Percentiles rank a stretch among this genome's conserved stretches.
phyloP scores from a whole-genome alignment of 441 rosid species.

The Daphne laureola region DNA sequence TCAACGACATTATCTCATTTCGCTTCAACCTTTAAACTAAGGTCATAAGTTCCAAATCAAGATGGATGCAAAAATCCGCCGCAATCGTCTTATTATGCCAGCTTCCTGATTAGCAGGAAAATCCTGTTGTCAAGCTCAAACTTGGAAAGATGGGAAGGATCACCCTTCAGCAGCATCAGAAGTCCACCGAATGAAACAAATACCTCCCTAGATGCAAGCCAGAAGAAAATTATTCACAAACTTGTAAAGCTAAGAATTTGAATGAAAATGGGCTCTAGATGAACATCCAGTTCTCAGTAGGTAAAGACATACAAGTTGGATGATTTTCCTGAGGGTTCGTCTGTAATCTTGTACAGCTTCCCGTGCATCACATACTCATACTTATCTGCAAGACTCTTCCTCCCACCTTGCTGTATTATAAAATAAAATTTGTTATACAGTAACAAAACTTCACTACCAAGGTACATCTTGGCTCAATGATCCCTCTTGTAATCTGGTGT shows the following conservation, averaged over 20 bases:
- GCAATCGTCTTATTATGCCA: slow-evolving; percentile 1
- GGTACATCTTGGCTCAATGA: too few relatives aligned
- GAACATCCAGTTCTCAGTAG: background rate
- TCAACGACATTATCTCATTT: too few relatives aligned
- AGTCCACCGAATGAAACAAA: slow-evolving; percentile 82
- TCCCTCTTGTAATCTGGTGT: too few relatives aligned
- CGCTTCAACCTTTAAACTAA: too few relatives aligned
- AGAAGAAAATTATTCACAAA: background rate
- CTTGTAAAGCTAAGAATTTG: too few relatives aligned
- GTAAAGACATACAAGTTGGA: slow-evolving; percentile 51
- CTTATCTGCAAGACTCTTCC: slow-evolving; percentile 73
- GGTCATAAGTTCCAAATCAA: too few relatives aligned
- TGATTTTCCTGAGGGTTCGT: slow-evolving; percentile 51
- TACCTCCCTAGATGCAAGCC: slow-evolving; percentile 47
- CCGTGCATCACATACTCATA: slow-evolving; percentile 91
- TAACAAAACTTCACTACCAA: too few relatives aligned
- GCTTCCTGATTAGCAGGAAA: slow-evolving; percentile 82
- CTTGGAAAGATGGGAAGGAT: slow-evolving; percentile 54
- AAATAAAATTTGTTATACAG: background rate
- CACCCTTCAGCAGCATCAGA: slow-evolving; percentile 79
- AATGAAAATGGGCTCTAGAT: too few relatives aligned
- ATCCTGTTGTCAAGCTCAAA: slow-evolving; percentile 83
- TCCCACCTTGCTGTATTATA: slow-evolving; percentile 61
- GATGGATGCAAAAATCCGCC: too few relatives aligned
- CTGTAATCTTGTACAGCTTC: slow-evolving; percentile 78